Evolutionary conservation across 2,329 filamentous ascomycete species (phyloP).

Genomic region (Aspergillus ibericus): DNA sequence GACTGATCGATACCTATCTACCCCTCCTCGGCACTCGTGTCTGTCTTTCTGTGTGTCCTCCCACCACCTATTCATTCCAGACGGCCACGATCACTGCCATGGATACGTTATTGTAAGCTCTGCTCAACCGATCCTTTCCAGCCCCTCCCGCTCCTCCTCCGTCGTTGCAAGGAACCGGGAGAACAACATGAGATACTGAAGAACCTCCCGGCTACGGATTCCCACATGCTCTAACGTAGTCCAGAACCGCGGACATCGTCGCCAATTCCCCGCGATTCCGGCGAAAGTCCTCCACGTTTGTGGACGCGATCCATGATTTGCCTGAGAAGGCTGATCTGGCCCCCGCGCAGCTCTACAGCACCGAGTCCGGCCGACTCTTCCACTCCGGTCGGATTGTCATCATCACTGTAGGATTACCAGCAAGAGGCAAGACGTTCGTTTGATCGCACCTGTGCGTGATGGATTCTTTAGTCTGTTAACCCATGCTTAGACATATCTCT

Average conservation of each 20-base stretch:
- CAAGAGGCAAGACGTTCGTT: constrained; percentile 86
- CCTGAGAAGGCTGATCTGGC: constrained; percentile 81
- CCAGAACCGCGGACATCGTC: constrained; percentile 84
- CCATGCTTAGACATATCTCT: constrained; percentile 72
- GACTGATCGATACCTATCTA: background rate
- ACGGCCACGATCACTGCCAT: constrained; percentile 30
- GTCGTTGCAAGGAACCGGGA: background rate
- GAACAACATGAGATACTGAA: background rate
- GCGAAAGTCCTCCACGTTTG: constrained; percentile 90
- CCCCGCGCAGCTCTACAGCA: constrained; percentile 95
- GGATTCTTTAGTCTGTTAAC: constrained; percentile 1
- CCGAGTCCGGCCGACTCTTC: constrained; percentile 93
- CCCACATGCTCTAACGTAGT: constrained; percentile 25
- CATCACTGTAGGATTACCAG: constrained; percentile 91
- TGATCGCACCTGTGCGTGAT: constrained; percentile 3
- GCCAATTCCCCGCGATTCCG: constrained; percentile 87
- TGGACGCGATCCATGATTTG: constrained; percentile 95
- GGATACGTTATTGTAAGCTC: constrained; percentile 51
- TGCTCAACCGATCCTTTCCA: background rate
- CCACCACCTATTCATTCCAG: background rate
- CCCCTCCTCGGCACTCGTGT: constrained; percentile 2
- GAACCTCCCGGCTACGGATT: background rate
- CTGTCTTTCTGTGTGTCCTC: constrained; percentile 7
- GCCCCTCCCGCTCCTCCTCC: background rate
- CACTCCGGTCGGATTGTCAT: constrained; percentile 97